Evolutionary conservation across 2,329 filamentous ascomycete genomes (phyloP).

Genomic region (Talaromyces sp.): DNA sequence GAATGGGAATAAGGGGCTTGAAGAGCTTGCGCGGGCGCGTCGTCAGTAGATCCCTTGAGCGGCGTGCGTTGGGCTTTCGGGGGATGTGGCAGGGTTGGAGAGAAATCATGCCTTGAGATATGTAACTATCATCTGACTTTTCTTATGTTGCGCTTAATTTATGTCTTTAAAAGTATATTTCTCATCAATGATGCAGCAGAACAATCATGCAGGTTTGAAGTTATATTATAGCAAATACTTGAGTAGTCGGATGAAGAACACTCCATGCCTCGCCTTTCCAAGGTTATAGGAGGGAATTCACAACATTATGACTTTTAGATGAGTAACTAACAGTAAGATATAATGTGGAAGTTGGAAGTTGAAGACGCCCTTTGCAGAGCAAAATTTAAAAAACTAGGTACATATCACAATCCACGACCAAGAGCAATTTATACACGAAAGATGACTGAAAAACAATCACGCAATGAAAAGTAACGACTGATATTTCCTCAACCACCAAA

Average conservation of each 20-base stretch:
- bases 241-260: not conserved
- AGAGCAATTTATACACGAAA: slow-evolving; percentile 2
- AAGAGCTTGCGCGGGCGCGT: not conserved
- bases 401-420: not conserved
- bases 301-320: not conserved
- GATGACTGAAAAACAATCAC: not conserved
- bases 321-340: not conserved
- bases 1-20: not conserved
- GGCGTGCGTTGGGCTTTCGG: not conserved
- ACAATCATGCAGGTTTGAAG: no score
- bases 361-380: not conserved
- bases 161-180: not conserved
- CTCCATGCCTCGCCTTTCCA: not conserved
- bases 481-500: not conserved
- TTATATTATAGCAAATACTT: not conserved
- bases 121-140: not conserved
- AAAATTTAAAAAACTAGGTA: not conserved
- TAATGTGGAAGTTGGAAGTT: not conserved
- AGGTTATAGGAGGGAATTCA: not conserved
- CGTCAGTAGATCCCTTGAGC: not conserved
- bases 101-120: not conserved
- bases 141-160: not conserved
- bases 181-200: no score
- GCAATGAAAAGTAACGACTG: not conserved
- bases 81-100: not conserved